Percentiles rank a stretch among this genome's conserved stretches.
Evolutionary conservation across 2,329 filamentous ascomycete genomes (phyloP).

Genomic region (Cercospora janseana): DNA sequence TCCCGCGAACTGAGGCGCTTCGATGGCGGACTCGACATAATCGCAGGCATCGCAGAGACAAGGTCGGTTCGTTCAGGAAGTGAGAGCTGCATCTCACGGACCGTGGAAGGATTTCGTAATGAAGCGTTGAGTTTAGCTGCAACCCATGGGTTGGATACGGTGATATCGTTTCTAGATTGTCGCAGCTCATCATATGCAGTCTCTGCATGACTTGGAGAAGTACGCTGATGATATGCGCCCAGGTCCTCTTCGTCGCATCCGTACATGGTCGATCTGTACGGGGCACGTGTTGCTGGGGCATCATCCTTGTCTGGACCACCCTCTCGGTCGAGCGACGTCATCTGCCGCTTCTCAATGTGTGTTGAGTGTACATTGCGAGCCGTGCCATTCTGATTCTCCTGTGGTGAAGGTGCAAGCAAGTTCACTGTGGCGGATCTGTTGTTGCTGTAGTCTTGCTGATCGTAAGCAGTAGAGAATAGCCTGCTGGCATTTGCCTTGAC

Average conservation of each 20-base stretch:
- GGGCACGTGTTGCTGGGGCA: neutral
- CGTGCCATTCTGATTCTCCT: too few relatives aligned
- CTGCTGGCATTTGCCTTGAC: constrained; percentile 47
- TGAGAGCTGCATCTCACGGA: neutral
- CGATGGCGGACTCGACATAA: constrained; percentile 19
- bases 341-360: too few relatives aligned
- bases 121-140: constrained; percentile 48
- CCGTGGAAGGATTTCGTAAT: neutral
- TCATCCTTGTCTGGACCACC: neutral
- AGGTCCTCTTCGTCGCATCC: constrained; percentile 39
- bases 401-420: too few relatives aligned
- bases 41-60: neutral
- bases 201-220: constrained; percentile 20
- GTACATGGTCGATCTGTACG: constrained; percentile 38
- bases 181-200: constrained; percentile 36
- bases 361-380: too few relatives aligned
- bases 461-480: constrained; percentile 43
- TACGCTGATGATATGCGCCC: constrained; percentile 23
- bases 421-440: too few relatives aligned
- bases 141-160: constrained; percentile 50
- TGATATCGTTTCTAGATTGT: constrained; percentile 36
- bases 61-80: neutral
- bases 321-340: too few relatives aligned
- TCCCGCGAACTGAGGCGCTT: neutral
- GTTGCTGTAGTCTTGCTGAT: neutral